Conservation (phyloP, 2,329 filamentous ascomycete species). For the Hypoxylon sp. region DNA sequence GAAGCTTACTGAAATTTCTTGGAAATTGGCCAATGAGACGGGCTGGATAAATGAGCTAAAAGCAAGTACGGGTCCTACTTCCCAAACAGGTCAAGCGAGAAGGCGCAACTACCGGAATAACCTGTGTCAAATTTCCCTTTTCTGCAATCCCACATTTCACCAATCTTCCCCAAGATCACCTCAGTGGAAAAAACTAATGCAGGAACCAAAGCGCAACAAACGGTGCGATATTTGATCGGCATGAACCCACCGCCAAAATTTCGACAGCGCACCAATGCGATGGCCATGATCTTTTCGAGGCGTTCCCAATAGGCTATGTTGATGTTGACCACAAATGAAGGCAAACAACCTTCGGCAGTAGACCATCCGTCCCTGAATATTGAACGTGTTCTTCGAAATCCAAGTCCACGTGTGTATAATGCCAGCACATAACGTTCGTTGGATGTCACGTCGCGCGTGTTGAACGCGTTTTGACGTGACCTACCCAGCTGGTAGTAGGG, state of each 20-base stretch:
- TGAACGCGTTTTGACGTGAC: slow-evolving; percentile 30
- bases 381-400: slow-evolving; percentile 31
- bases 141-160: slow-evolving; percentile 12
- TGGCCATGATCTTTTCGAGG: not conserved
- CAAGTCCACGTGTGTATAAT: slow-evolving; percentile 20
- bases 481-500: not conserved
- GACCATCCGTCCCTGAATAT: slow-evolving; percentile 2
- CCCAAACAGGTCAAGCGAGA: slow-evolving; percentile 21
- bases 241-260: slow-evolving; percentile 8
- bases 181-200: slow-evolving; percentile 28
- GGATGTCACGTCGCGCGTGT: slow-evolving; percentile 24
- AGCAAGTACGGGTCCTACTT: slow-evolving; percentile 34
- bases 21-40: slow-evolving; percentile 22
- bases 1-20: slow-evolving; percentile 29
- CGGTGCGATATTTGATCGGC: slow-evolving; percentile 23
- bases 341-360: slow-evolving; percentile 1
- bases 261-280: slow-evolving; percentile 6
- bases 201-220: slow-evolving; percentile 30
- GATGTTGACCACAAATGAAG: slow-evolving; percentile 7
- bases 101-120: slow-evolving; percentile 16
- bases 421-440: slow-evolving; percentile 10
- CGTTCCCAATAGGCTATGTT: slow-evolving; percentile 2
- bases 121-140: slow-evolving; percentile 18
- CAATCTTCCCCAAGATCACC: slow-evolving; percentile 18
- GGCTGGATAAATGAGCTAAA: slow-evolving; percentile 34